Percentiles rank a stretch among this genome's conserved stretches.
These are phyloP conservation scores for Alternaria sp. DNA, from an alignment of 2,329 filamentous ascomycete species.

Conservation along the genomic window DNA sequence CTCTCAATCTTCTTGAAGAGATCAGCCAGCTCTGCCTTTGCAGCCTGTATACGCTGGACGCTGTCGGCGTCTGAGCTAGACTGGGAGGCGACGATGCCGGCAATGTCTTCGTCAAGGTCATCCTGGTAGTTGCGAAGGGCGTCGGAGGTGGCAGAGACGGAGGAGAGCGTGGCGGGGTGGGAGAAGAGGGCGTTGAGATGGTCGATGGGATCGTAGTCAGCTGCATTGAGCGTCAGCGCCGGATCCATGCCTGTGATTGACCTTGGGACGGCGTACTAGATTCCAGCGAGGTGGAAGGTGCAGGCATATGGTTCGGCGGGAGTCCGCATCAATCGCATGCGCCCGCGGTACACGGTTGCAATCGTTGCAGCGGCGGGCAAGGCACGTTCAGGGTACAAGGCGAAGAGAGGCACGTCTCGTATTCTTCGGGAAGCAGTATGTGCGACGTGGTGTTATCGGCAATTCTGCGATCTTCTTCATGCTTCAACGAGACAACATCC, in stretches of 20 bases:
- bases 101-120: constrained; percentile 82
- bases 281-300: constrained; percentile 48
- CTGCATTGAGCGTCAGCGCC: constrained; percentile 54
- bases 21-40: constrained; percentile 86
- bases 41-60: constrained; percentile 88
- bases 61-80: constrained; percentile 86
- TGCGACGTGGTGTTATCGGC: constrained; percentile 14
- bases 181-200: constrained; percentile 95
- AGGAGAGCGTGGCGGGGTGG: constrained; percentile 83
- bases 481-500: constrained; percentile 13
- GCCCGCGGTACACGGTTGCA: constrained; percentile 37
- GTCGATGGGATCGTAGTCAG: constrained; percentile 89
- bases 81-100: constrained; percentile 75
- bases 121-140: constrained; percentile 79
- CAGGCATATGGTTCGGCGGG: constrained; percentile 49
- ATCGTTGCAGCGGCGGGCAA: constrained; percentile 6
- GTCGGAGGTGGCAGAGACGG: constrained; percentile 76
- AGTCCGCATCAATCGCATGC: constrained; percentile 48
- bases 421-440: constrained; percentile 2
- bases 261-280: constrained; percentile 43
- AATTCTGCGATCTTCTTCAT: constrained; percentile 26
- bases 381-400: not conserved
- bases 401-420: not conserved
- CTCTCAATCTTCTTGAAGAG: constrained; percentile 96
- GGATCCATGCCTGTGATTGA: constrained; percentile 19